A percentile compares a stretch with the other conserved stretches of the same genome.
Evolutionary conservation across 2,329 filamentous ascomycete species (phyloP).

Genomic region (Claviceps arundinis): DNA sequence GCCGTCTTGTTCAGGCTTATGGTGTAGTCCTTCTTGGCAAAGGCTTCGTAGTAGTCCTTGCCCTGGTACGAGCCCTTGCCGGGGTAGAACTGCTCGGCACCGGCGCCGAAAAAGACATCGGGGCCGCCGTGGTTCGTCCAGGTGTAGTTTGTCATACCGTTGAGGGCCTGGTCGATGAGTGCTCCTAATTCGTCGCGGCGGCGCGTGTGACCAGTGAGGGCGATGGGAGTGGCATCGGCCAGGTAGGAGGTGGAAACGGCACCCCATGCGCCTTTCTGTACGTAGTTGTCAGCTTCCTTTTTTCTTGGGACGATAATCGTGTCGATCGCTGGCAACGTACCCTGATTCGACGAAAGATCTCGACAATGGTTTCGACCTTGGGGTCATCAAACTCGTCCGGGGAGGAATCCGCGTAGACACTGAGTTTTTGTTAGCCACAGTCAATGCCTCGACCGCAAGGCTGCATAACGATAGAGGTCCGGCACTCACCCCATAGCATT

Average conservation of each 20-base stretch:
- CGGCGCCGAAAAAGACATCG: conserved; percentile 72
- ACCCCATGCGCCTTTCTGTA: conserved; percentile 40
- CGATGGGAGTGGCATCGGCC: conserved; percentile 72
- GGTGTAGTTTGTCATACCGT: conserved; percentile 66
- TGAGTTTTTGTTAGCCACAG: conserved; percentile 8
- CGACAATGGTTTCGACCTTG: conserved; percentile 73
- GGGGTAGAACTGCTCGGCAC: conserved; percentile 67
- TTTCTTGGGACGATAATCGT: no score
- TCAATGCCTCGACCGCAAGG: not conserved
- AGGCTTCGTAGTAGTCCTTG: conserved; percentile 69
- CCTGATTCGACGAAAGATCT: conserved; percentile 59
- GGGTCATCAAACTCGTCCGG: conserved; percentile 65
- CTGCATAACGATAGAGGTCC: not conserved
- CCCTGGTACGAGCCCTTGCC: conserved; percentile 51
- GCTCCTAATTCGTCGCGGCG: conserved; percentile 55
- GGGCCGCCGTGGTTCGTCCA: conserved; percentile 65
- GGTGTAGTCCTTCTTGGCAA: conserved; percentile 57
- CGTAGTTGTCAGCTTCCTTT: not conserved
- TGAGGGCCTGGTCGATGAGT: conserved; percentile 63
- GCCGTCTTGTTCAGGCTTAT: conserved; percentile 63
- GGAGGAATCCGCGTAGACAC: conserved; percentile 66
- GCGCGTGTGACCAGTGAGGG: conserved; percentile 59
- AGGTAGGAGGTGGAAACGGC: conserved; percentile 70
- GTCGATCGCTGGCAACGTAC: conserved; percentile 26
- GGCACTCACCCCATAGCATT: conserved; percentile 55